Conservation (phyloP, 2,329 filamentous ascomycete species). For the Pseudovirgaria hyperparasitica region DNA sequence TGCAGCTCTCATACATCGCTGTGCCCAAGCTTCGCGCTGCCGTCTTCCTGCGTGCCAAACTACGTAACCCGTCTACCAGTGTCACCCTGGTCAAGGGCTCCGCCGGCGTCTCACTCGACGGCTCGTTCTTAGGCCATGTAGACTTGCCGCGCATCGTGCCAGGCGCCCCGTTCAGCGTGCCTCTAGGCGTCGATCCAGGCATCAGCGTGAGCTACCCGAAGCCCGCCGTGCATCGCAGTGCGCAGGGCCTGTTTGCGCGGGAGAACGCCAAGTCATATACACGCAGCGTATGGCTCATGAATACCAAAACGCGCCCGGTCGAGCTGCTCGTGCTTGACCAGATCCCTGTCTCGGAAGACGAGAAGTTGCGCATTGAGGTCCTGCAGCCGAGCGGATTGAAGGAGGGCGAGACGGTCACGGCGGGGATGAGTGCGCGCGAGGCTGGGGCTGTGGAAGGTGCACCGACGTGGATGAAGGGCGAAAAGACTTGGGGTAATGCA, state of each 20-base stretch:
- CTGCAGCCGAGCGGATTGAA: slow-evolving; percentile 36
- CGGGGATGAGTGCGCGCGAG: slow-evolving; percentile 8
- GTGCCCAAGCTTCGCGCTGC: slow-evolving; percentile 48
- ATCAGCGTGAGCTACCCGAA: slow-evolving; percentile 44
- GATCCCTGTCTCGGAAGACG: slow-evolving; percentile 49
- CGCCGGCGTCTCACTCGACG: slow-evolving; percentile 49
- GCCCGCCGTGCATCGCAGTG: slow-evolving; percentile 40
- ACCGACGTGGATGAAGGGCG: slow-evolving; percentile 5
- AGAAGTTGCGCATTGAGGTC: slow-evolving; percentile 41
- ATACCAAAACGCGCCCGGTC: slow-evolving; percentile 31
- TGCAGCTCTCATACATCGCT: slow-evolving; percentile 43
- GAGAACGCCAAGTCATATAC: slow-evolving; percentile 40
- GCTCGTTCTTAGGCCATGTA: slow-evolving; percentile 47
- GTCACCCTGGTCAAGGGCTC: slow-evolving; percentile 44
- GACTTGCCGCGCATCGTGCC: slow-evolving; percentile 42
- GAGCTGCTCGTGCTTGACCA: slow-evolving; percentile 45
- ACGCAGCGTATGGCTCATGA: slow-evolving; percentile 37
- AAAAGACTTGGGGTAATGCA: slow-evolving; percentile 19
- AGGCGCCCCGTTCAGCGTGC: slow-evolving; percentile 40
- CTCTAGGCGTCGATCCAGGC: slow-evolving; percentile 47
- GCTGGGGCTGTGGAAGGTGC: slow-evolving; percentile 5
- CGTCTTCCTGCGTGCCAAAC: slow-evolving; percentile 46
- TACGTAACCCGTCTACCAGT: slow-evolving; percentile 41
- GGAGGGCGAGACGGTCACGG: slow-evolving; percentile 9
- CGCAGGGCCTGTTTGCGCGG: slow-evolving; percentile 38